phyloP scores from a whole-genome alignment of 768 basidiomycete species.

The Kwoniella sp. region DNA sequence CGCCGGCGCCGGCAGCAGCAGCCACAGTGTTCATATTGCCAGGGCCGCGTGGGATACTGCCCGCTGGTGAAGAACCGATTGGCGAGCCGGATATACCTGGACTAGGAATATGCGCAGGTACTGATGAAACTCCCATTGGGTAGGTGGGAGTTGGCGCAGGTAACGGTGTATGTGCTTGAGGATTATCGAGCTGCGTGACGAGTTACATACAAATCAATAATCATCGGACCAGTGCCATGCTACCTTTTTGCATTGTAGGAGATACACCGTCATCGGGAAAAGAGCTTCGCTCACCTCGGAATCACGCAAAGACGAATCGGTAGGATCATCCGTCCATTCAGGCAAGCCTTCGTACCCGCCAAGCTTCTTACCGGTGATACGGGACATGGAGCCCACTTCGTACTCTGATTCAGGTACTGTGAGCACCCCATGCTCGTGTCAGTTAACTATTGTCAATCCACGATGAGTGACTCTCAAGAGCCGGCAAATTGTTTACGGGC shows the following conservation, averaged over 20 bases:
- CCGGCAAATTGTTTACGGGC: too few relatives aligned
- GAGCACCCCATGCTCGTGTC: too few relatives aligned
- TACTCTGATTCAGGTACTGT: conserved; percentile 22
- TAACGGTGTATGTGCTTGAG: conserved; percentile 5
- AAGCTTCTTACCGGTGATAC: conserved; percentile 65
- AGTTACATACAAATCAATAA: too few relatives aligned
- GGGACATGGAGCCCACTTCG: conserved; percentile 67
- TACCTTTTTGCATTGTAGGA: too few relatives aligned
- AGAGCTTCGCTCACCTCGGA: conserved; percentile 42
- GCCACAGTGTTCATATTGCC: conserved; percentile 6
- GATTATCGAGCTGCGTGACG: conserved; percentile 11
- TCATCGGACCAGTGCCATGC: too few relatives aligned
- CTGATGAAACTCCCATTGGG: background rate
- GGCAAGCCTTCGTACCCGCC: conserved; percentile 65
- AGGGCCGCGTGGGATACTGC: background rate
- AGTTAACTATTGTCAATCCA: too few relatives aligned
- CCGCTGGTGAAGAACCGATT: conserved; percentile 16
- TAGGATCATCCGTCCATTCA: conserved; percentile 86
- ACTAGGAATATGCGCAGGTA: conserved; percentile 14
- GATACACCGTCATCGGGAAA: background rate
- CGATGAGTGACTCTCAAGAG: too few relatives aligned
- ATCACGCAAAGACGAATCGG: conserved; percentile 74
- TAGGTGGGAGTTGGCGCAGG: conserved; percentile 3
- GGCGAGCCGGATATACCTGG: conserved; percentile 8
- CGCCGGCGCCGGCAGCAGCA: conserved; percentile 13